Evolutionary conservation across 768 basidiomycete species (phyloP).

Genomic region (Pleurotus pulmonarius): DNA sequence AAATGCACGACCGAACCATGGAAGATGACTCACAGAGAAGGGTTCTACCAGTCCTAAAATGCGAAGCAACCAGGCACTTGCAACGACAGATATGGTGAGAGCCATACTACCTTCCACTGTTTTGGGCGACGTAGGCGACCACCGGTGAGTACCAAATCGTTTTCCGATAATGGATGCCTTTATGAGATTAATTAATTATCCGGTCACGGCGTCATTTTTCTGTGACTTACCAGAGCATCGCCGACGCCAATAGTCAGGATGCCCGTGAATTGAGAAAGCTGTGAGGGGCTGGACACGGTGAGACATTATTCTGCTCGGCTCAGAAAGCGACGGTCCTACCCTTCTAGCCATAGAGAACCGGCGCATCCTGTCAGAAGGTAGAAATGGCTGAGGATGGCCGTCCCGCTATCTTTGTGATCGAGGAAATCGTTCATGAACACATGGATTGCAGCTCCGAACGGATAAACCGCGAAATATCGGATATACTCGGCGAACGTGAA

Average conservation of each 20-base stretch:
- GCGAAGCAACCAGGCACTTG: conserved; percentile 68
- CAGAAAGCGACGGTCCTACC: conserved; percentile 44
- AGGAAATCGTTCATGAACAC: conserved; percentile 97
- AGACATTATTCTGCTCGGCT: background rate
- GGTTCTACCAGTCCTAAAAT: conserved; percentile 61
- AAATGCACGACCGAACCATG: background rate
- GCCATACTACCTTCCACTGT: conserved; percentile 90
- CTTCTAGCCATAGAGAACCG: conserved; percentile 92
- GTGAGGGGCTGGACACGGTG: conserved; percentile 30
- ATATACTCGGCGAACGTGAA: conserved; percentile 98
- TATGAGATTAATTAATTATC: background rate
- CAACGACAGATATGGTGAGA: conserved; percentile 68
- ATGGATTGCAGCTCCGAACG: conserved; percentile 89
- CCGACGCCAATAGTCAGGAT: conserved; percentile 88
- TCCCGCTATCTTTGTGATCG: conserved; percentile 91
- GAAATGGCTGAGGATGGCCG: conserved; percentile 96
- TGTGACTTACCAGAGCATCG: conserved; percentile 75
- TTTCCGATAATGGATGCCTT: conserved; percentile 94
- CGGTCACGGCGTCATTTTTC: too few relatives aligned
- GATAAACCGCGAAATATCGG: conserved; percentile 97
- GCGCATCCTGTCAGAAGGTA: conserved; percentile 96
- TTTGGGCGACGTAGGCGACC: conserved; percentile 83
- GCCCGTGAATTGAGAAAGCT: conserved; percentile 68
- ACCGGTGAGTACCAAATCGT: conserved; percentile 72
- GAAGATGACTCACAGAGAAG: conserved; percentile 67